A percentile compares a stretch with the other conserved stretches of the same genome.
Conservation (phyloP, 352 stramenopile genomes). For the Aphanomyces astaci region DNA sequence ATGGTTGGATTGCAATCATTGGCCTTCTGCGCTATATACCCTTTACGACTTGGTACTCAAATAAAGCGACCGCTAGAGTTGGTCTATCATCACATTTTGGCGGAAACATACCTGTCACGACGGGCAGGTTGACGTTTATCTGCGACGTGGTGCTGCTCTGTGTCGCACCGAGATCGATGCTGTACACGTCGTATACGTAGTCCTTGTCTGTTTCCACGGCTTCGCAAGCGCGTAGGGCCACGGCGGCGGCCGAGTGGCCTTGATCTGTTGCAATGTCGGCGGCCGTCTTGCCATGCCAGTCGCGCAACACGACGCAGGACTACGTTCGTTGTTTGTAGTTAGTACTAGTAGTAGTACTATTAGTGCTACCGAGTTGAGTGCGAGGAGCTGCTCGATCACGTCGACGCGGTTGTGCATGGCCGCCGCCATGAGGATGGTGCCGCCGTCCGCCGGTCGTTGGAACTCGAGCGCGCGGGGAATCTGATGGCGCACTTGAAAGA, state of each 20-base stretch:
- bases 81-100: too few relatives aligned
- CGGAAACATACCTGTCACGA: slow-evolving; percentile 6
- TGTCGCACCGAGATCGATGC: slow-evolving; percentile 55
- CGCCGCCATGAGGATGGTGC: slow-evolving; percentile 66
- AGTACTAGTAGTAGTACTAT: too few relatives aligned
- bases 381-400: slow-evolving; percentile 56
- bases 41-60: too few relatives aligned
- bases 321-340: neutral
- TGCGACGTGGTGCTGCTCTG: slow-evolving; percentile 16
- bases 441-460: slow-evolving; percentile 66
- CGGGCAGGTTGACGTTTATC: neutral
- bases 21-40: too few relatives aligned
- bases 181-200: slow-evolving; percentile 83
- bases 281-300: slow-evolving; percentile 53
- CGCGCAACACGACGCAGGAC: slow-evolving; percentile 39
- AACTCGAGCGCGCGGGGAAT: slow-evolving; percentile 28
- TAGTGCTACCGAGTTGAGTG: slow-evolving; percentile 4
- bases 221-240: slow-evolving; percentile 62
- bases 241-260: slow-evolving; percentile 49
- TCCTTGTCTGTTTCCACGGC: slow-evolving; percentile 67
- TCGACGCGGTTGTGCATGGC: slow-evolving; percentile 64
- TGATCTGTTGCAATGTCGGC: slow-evolving; percentile 48
- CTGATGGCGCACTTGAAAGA: slow-evolving; percentile 37
- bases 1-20: too few relatives aligned
- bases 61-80: too few relatives aligned